A percentile compares a stretch with the other conserved stretches of the same genome.
Conservation (phyloP, 2,329 filamentous ascomycete species). For the Nigrospora osmanthi region DNA sequence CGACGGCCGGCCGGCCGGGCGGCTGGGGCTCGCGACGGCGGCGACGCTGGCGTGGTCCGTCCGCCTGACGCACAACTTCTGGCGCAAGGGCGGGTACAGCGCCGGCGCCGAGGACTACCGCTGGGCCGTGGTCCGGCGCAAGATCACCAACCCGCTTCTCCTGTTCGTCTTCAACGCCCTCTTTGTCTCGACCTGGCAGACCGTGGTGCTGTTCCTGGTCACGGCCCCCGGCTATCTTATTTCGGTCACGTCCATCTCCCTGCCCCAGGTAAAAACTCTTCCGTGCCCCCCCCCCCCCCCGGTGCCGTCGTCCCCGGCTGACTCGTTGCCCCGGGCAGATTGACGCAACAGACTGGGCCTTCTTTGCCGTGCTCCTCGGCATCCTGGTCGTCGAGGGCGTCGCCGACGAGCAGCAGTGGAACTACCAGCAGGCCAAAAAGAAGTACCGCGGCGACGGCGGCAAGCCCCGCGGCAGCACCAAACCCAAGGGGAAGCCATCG, state of each 20-base stretch:
- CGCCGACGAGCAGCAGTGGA: background rate
- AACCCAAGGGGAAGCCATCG: background rate
- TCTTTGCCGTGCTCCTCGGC: background rate
- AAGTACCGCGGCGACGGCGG: background rate
- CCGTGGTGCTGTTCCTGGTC: background rate
- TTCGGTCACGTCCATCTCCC: background rate
- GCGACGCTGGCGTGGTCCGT: background rate
- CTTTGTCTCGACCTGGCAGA: background rate
- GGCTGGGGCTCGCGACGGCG: background rate
- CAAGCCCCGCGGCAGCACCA: background rate
- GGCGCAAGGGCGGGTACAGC: background rate
- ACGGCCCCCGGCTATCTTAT: background rate
- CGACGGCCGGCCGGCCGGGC: background rate
- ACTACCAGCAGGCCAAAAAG: background rate
- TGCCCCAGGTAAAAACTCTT: background rate
- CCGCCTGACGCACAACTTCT: background rate
- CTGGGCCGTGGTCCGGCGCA: background rate
- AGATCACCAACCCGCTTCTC: background rate
- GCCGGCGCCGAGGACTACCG: background rate
- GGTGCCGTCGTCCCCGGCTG: too few relatives aligned
- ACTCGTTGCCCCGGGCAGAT: background rate
- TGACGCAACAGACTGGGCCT: background rate
- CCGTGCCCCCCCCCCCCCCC: too few relatives aligned
- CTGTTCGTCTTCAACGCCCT: background rate
- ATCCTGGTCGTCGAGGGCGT: background rate